A percentile compares a stretch with the other conserved stretches of the same genome.
Conservation (phyloP, 768 basidiomycete genomes). For the Trametes meyenii region DNA sequence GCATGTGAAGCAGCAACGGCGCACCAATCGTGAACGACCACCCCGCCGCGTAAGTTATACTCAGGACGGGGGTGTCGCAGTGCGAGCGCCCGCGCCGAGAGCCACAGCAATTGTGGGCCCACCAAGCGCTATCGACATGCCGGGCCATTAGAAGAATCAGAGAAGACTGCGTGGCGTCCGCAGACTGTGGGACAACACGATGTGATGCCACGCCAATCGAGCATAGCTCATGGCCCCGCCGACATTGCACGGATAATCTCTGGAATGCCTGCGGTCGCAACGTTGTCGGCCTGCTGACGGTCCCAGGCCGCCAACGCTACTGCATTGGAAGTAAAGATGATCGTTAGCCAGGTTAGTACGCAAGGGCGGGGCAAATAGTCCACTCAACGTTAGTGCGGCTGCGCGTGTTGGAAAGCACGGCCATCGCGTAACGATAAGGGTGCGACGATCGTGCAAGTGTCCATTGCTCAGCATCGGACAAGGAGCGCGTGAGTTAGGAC, state of each 20-base stretch:
- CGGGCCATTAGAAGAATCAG: neutral
- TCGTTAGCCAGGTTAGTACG: neutral
- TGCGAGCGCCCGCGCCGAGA: neutral
- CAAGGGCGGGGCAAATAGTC: neutral
- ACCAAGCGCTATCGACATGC: neutral
- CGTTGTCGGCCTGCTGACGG: neutral
- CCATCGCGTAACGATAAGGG: slow-evolving; percentile 4
- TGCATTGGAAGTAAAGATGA: neutral
- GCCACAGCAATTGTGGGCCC: neutral
- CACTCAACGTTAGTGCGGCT: neutral
- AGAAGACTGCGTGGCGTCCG: neutral
- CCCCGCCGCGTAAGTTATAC: slow-evolving; percentile 12
- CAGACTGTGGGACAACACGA: too few relatives aligned
- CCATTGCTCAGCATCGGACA: neutral
- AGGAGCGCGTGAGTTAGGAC: neutral
- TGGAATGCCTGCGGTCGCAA: neutral
- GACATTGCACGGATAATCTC: neutral
- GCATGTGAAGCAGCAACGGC: slow-evolving; percentile 4
- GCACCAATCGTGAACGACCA: slow-evolving; percentile 9
- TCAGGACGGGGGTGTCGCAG: slow-evolving; percentile 6
- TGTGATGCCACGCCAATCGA: neutral
- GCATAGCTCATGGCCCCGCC: neutral
- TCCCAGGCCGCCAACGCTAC: neutral
- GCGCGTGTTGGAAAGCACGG: neutral
- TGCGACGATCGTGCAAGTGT: neutral